phyloP scores from a whole-genome alignment of 768 basidiomycete species.

The Mycena sanguinolenta region DNA sequence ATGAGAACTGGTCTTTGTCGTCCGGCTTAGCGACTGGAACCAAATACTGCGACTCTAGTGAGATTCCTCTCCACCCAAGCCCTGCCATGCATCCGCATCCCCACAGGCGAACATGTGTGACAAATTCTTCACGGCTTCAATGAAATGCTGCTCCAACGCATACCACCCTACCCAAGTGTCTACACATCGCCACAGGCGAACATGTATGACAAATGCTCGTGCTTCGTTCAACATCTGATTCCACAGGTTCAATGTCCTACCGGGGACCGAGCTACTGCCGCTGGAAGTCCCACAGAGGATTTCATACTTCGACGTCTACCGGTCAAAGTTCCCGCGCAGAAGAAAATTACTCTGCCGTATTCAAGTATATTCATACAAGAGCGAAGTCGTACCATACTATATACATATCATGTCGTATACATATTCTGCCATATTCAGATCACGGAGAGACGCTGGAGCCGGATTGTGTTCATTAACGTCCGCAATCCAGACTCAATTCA shows the following conservation, averaged over 20 bases:
- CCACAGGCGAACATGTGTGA: not conserved
- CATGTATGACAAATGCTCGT: constrained; percentile 1
- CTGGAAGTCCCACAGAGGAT: not conserved
- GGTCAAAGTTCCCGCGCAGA: not conserved
- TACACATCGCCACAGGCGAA: constrained; percentile 1
- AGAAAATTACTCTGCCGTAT: not conserved
- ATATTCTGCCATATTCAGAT: constrained; percentile 17
- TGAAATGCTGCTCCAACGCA: not conserved
- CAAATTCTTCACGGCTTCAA: not conserved
- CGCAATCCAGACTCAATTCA: not conserved
- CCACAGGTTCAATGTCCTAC: not conserved
- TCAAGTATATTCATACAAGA: constrained; percentile 5
- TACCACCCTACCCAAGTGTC: not conserved
- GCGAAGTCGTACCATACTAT: not conserved
- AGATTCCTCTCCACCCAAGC: not conserved
- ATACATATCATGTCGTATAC: constrained; percentile 16
- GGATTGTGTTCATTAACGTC: not conserved
- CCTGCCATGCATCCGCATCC: not conserved
- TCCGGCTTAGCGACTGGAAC: too few species aligned
- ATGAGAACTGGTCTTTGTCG: too few species aligned
- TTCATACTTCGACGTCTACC: not conserved
- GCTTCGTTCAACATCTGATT: constrained; percentile 3
- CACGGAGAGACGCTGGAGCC: not conserved
- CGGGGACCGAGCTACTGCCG: not conserved
- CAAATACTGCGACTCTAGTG: too few species aligned